Conservation (phyloP, 2,329 filamentous ascomycete genomes). For the Cryphonectria radicalis region DNA sequence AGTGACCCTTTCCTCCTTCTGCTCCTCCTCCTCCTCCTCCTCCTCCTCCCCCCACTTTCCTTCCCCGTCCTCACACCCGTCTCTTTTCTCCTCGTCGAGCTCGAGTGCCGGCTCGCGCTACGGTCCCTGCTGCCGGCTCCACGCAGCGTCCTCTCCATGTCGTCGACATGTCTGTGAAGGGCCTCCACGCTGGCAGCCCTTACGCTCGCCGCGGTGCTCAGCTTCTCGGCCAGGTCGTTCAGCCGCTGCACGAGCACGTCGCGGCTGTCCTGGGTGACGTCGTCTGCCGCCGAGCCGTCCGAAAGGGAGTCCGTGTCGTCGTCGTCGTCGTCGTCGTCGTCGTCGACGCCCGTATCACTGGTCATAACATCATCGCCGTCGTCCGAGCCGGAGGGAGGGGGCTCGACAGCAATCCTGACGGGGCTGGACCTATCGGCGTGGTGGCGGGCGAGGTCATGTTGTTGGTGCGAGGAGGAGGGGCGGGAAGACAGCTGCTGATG, state of each 20-base stretch:
- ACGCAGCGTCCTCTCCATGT: slow-evolving; percentile 44
- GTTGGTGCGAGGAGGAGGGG: neutral
- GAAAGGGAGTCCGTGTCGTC: slow-evolving; percentile 27
- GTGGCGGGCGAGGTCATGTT: neutral
- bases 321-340: slow-evolving; percentile 16
- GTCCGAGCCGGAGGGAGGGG: slow-evolving; percentile 30
- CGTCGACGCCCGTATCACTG: slow-evolving; percentile 4
- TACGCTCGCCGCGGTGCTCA: slow-evolving; percentile 37
- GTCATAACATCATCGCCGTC: slow-evolving; percentile 29
- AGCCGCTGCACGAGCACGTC: slow-evolving; percentile 53
- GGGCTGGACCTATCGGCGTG: slow-evolving; percentile 4
- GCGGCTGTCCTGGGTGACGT: slow-evolving; percentile 42
- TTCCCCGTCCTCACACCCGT: neutral
- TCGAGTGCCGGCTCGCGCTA: slow-evolving; percentile 2
- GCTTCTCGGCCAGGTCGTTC: slow-evolving; percentile 43
- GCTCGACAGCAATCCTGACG: slow-evolving; percentile 31
- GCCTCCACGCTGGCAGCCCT: slow-evolving; percentile 39
- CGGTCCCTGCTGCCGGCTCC: slow-evolving; percentile 11
- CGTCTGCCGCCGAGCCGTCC: slow-evolving; percentile 31
- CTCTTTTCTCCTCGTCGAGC: neutral
- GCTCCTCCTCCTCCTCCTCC: neutral
- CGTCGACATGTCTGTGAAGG: slow-evolving; percentile 48
- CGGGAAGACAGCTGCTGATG: neutral
- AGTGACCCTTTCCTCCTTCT: slow-evolving; percentile 8
- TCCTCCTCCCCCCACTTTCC: neutral